Percentiles rank a stretch among this genome's conserved stretches.
phyloP scores from a whole-genome alignment of 164 flowering plant species.

The Aristolochia contorta region DNA sequence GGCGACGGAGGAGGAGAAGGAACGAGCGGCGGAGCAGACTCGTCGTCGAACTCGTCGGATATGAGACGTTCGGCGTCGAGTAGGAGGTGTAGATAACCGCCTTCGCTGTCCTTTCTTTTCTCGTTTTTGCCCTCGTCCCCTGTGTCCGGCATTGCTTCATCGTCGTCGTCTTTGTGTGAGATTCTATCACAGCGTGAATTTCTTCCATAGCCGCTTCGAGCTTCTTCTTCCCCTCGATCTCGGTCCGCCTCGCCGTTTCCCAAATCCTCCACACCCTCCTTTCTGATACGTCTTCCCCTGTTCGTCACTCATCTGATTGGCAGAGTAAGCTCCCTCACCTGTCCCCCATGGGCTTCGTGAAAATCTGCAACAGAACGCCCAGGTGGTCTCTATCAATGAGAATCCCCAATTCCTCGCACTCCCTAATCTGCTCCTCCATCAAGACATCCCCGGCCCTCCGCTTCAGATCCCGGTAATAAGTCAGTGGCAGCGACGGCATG shows the following conservation, averaged over 20 bases:
- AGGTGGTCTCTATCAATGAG: constrained; percentile 83
- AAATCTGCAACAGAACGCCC: constrained; percentile 75
- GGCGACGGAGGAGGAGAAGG: neutral
- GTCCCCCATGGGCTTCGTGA: constrained; percentile 89
- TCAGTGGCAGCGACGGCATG: constrained; percentile 90
- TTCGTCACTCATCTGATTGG: constrained; percentile 25
- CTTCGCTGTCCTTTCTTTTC: constrained; percentile 5
- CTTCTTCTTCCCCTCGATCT: constrained; percentile 52
- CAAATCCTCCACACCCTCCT: constrained; percentile 90
- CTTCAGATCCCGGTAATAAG: constrained; percentile 68
- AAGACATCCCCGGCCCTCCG: constrained; percentile 60
- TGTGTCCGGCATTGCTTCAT: neutral
- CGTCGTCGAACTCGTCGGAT: constrained; percentile 20
- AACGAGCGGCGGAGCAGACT: neutral
- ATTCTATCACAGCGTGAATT: too few species aligned
- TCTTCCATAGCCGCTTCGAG: constrained; percentile 36
- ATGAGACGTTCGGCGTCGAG: constrained; percentile 35
- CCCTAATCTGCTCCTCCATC: constrained; percentile 68
- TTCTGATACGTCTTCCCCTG: constrained; percentile 58
- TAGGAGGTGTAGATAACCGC: constrained; percentile 24
- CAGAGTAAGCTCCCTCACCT: constrained; percentile 35
- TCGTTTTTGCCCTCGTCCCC: neutral
- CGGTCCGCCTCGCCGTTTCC: constrained; percentile 24
- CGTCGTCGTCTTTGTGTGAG: constrained; percentile 2
- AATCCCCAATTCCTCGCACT: constrained; percentile 82